A percentile compares a stretch with the other conserved stretches of the same genome.
phyloP scores from a whole-genome alignment of 164 flowering plant species.

The Piper betle region DNA sequence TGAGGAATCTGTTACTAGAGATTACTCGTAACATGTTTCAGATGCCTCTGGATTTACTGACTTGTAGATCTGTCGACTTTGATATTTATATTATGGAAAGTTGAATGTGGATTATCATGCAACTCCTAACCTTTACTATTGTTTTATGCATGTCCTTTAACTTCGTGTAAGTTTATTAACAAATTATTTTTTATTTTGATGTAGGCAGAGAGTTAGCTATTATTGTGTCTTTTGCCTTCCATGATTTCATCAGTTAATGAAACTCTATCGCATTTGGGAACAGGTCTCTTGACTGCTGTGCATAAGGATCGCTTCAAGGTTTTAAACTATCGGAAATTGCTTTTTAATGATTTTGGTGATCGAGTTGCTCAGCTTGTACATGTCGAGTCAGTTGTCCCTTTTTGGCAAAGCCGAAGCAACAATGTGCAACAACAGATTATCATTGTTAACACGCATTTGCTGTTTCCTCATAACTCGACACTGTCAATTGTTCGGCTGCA shows the following conservation, averaged over 20 bases:
- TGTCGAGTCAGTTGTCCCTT: constrained; percentile 50
- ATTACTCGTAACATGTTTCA: too few species aligned
- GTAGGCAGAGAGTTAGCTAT: neutral
- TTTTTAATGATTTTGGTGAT: constrained; percentile 82
- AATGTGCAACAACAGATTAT: constrained; percentile 59
- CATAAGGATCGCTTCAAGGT: constrained; percentile 72
- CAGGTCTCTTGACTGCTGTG: constrained; percentile 83
- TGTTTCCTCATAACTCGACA: constrained; percentile 89
- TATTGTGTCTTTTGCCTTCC: neutral
- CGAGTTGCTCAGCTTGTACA: constrained; percentile 93
- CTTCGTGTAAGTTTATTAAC: too few species aligned
- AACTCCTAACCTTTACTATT: too few species aligned
- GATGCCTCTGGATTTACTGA: too few species aligned
- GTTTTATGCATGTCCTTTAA: too few species aligned
- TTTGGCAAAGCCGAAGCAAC: constrained; percentile 26
- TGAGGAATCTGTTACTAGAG: too few species aligned
- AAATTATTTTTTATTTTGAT: too few species aligned
- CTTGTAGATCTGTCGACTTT: too few species aligned
- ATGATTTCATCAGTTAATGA: neutral
- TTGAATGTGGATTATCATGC: too few species aligned
- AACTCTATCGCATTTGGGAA: neutral
- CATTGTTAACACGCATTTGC: constrained; percentile 81
- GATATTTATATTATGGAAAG: too few species aligned
- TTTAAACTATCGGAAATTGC: constrained; percentile 46
- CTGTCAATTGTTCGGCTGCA: constrained; percentile 58